Evolutionary conservation across 2,329 filamentous ascomycete species (phyloP).

Genomic region (Dryadomyces sulphureus): DNA sequence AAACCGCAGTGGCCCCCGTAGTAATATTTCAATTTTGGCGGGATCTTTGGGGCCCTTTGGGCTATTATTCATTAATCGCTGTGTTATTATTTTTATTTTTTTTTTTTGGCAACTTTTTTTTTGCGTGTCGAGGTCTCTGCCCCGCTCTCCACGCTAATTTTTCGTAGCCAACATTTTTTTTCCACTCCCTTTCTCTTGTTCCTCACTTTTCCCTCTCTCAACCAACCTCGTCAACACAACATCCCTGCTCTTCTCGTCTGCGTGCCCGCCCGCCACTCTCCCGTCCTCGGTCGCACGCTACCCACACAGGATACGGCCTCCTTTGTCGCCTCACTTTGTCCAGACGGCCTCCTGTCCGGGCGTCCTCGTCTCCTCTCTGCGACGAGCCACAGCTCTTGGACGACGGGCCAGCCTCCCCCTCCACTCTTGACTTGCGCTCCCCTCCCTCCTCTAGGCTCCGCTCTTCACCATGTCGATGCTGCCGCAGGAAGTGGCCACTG

Average conservation of each 20-base stretch:
- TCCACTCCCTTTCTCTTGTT: conserved; percentile 4
- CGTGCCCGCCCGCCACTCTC: conserved; percentile 1
- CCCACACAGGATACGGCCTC: background rate
- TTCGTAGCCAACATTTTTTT: conserved; percentile 5
- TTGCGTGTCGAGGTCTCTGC: conserved; percentile 3
- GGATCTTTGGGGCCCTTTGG: background rate
- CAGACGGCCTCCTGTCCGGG: background rate
- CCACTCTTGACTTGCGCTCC: background rate
- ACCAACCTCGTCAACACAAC: background rate
- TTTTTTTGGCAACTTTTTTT: background rate
- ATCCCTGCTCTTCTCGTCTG: background rate
- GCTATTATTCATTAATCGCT: background rate
- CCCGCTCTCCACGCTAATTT: conserved; percentile 11
- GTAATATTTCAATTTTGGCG: too few species aligned
- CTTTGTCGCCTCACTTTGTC: background rate
- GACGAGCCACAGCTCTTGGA: conserved; percentile 3
- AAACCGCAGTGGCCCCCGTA: too few species aligned
- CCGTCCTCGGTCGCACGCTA: background rate
- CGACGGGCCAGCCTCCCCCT: background rate
- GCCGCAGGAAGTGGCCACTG: conserved; percentile 66
- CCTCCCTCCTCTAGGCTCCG: too few species aligned
- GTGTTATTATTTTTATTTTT: background rate
- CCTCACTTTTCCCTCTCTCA: background rate
- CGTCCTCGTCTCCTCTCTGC: background rate
- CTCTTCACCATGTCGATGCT: conserved; percentile 60